Percentiles rank a stretch among this genome's conserved stretches.
These are phyloP conservation scores for Mycena leptocephala DNA, from an alignment of 768 basidiomycete species.

Conservation along the genomic window DNA sequence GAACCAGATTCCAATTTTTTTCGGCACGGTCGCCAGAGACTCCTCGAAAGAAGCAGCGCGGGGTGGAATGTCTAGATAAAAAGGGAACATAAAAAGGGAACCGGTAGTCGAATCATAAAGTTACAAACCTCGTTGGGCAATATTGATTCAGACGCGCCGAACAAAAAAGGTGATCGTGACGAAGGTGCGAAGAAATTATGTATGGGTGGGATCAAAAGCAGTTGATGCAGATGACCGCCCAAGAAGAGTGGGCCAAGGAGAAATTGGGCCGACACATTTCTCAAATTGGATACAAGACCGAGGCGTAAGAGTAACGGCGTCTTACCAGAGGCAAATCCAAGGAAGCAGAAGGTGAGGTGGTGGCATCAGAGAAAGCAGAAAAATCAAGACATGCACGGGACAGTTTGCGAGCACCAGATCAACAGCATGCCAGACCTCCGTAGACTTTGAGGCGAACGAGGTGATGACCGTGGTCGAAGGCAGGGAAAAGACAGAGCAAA, in stretches of 20 bases:
- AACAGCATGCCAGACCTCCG: neutral
- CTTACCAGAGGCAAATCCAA: neutral
- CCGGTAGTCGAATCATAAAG: neutral
- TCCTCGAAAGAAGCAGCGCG: neutral
- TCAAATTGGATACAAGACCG: neutral
- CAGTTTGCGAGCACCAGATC: neutral
- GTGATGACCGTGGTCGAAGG: neutral
- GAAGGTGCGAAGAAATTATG: neutral
- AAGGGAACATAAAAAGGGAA: no score
- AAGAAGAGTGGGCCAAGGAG: neutral
- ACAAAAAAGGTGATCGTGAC: neutral
- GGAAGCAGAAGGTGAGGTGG: neutral
- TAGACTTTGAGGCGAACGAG: neutral
- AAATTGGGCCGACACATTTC: neutral
- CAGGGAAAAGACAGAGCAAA: neutral
- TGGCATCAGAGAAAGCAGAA: neutral
- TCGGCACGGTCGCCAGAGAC: neutral
- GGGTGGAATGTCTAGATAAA: neutral
- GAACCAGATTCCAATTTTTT: no score
- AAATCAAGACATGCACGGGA: neutral
- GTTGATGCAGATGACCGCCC: neutral
- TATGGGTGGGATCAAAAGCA: neutral
- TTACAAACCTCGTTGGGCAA: neutral
- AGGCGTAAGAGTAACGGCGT: slow-evolving; percentile 7
- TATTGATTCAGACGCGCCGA: neutral